Evolutionary conservation across 148 eudicot species (phyloP).

Genomic region (Rhododendron vialii): DNA sequence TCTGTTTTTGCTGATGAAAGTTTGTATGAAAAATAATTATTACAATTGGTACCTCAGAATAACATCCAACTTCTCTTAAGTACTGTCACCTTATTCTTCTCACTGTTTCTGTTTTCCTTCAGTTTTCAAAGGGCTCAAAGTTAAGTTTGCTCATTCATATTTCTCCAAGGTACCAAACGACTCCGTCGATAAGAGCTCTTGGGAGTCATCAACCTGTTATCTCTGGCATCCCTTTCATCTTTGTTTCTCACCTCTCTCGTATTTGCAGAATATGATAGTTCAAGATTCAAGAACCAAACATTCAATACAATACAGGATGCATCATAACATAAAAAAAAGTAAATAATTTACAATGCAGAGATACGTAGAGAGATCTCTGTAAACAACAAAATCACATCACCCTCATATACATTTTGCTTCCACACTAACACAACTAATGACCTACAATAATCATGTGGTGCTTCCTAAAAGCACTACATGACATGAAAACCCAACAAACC

Average conservation of each 20-base stretch:
- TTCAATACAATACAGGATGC: background rate
- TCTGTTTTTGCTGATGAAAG: background rate
- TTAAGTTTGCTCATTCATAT: background rate
- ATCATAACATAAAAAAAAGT: background rate
- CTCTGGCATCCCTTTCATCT: background rate
- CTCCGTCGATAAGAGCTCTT: background rate
- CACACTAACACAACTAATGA: constrained; percentile 5
- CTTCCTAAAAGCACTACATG: background rate
- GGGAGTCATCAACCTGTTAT: background rate
- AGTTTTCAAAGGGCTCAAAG: background rate
- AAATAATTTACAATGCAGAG: constrained; percentile 10
- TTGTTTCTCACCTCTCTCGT: background rate
- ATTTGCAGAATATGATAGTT: background rate
- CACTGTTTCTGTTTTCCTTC: background rate
- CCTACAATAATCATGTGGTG: constrained; percentile 7
- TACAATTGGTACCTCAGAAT: background rate
- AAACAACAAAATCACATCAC: background rate
- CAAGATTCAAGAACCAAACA: background rate
- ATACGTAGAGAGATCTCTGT: background rate
- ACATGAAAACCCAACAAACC: background rate
- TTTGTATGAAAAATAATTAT: background rate
- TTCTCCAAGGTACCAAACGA: background rate
- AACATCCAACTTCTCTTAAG: too few species aligned
- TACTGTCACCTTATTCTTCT: background rate
- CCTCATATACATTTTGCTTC: constrained; percentile 14